Evolutionary conservation across 805 yeast species (phyloP), one percentile per base, ranked within the genome.

Genomic region (Monosporozyma unispora): DNA sequence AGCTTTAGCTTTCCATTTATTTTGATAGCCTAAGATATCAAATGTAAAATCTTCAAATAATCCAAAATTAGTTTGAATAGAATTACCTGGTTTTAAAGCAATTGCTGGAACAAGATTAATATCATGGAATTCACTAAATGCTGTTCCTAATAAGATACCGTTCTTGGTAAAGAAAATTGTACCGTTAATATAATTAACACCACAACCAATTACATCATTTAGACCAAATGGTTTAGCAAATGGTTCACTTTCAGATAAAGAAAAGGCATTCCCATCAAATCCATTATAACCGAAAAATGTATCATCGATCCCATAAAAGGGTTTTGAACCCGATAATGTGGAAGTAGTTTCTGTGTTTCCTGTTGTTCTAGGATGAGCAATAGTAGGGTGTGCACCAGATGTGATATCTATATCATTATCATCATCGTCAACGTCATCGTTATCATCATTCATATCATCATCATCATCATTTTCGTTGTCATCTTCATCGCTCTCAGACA

Each of bases 191-290:
- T 78, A 84, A 68, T 89, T 84, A 22, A 88, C 74, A 4, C 96
- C 96, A 64, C 90, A 84, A 0, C 97, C 97, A 53, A 90, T 74
- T 2, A 77, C 71, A 64, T 88, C 96, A 21, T 75, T 75, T 33
- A 68, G 60, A 0, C 81, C 78, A 62, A 76, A 82, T 28, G 63
- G 58, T 27, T 53, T 56, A 8, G 42, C 46, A 29, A 44, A 44
- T 44, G 39, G 39, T n/a, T 22, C 37, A 29, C 39, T 44, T 22
- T 44, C 37, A 9, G n/a, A 11, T 14, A 44, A 18, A 1, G 59
- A 57, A 8, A 60, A 55, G 19, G 61, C 57, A 9, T 57, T 53
- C 8, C 69, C 69, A 49, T 63, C 66, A 41, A 50, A 51, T 3
- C 68, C 67, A 41, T 59, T 59, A 38, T 60, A 63, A 11, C 61